Evolutionary conservation across 495 filamentous ascomycete genomes (phyloP).

Genomic region (Chaetomidium leptoderma): DNA sequence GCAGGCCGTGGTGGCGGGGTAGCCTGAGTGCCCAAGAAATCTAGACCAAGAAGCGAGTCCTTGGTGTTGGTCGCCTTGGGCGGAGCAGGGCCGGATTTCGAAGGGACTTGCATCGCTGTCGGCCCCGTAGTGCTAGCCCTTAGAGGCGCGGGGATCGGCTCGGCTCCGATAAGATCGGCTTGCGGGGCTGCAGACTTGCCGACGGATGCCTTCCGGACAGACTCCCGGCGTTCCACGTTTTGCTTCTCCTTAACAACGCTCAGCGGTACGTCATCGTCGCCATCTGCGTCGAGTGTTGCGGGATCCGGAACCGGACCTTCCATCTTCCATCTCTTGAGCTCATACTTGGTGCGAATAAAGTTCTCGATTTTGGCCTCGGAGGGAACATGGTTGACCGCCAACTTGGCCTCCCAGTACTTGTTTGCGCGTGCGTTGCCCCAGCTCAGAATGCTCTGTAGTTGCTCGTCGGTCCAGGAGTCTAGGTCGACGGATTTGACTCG

Average conservation of each 20-base stretch:
- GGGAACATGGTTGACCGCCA: conserved; percentile 86
- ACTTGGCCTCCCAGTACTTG: conserved; percentile 97
- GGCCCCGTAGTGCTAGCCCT: conserved; percentile 57
- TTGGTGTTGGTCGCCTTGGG: conserved; percentile 53
- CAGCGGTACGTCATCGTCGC: conserved; percentile 73
- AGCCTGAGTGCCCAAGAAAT: conserved; percentile 77
- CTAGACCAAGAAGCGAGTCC: conserved; percentile 89
- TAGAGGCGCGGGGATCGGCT: conserved; percentile 37
- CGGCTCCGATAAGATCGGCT: conserved; percentile 49
- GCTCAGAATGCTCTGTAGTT: conserved; percentile 80
- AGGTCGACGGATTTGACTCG: conserved; percentile 96
- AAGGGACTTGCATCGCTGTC: conserved; percentile 62
- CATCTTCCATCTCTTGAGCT: conserved; percentile 97
- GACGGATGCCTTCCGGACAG: conserved; percentile 40
- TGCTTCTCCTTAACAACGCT: conserved; percentile 57
- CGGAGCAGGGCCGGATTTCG: conserved; percentile 59
- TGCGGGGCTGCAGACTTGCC: conserved; percentile 38
- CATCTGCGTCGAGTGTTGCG: conserved; percentile 72
- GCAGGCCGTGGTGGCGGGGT: conserved; percentile 65
- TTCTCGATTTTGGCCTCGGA: conserved; percentile 99
- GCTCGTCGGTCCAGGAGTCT: conserved; percentile 97
- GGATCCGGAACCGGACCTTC: conserved; percentile 93
- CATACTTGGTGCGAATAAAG: conserved; percentile 98
- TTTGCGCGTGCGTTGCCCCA: conserved; percentile 97
- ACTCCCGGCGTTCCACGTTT: conserved; percentile 46